Evolutionary conservation across 108 stramenopile genomes (phyloP).

Genomic region (Nannochloropsis gaditana): DNA sequence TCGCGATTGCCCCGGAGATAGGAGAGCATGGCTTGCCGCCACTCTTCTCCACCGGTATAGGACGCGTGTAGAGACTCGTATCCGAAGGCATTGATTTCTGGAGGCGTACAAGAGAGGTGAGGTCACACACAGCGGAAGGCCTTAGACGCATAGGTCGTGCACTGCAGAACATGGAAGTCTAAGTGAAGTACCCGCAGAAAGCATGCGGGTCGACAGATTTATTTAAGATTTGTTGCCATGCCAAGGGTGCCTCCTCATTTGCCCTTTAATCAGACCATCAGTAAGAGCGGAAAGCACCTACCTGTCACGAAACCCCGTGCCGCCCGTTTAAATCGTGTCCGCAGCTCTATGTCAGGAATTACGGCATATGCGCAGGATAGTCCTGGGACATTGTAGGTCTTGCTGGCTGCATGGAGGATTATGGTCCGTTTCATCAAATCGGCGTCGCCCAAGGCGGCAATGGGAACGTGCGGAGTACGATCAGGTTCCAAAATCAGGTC

Average conservation of each 20-base stretch:
- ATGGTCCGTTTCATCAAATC: conserved; percentile 36
- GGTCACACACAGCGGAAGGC: neutral
- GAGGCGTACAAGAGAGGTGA: neutral
- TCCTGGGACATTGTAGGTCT: conserved; percentile 44
- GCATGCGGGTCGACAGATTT: no score
- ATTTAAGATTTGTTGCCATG: no score
- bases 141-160: neutral
- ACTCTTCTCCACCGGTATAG: conserved; percentile 33
- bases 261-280: neutral
- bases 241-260: no score
- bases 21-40: conserved; percentile 35
- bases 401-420: conserved; percentile 38
- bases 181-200: no score
- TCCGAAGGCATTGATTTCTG: conserved; percentile 22
- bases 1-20: conserved; percentile 39
- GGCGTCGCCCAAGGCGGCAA: conserved; percentile 31
- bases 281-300: neutral
- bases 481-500: conserved; percentile 37
- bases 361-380: conserved; percentile 43
- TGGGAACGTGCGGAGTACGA: conserved; percentile 24
- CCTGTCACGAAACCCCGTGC: conserved; percentile 18
- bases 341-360: conserved; percentile 31
- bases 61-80: conserved; percentile 38
- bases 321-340: conserved; percentile 26
- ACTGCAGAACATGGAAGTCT: no score